These are phyloP conservation scores for Astragalus membranaceus DNA, from an alignment of 306 rosid species.

Conservation along the genomic window DNA sequence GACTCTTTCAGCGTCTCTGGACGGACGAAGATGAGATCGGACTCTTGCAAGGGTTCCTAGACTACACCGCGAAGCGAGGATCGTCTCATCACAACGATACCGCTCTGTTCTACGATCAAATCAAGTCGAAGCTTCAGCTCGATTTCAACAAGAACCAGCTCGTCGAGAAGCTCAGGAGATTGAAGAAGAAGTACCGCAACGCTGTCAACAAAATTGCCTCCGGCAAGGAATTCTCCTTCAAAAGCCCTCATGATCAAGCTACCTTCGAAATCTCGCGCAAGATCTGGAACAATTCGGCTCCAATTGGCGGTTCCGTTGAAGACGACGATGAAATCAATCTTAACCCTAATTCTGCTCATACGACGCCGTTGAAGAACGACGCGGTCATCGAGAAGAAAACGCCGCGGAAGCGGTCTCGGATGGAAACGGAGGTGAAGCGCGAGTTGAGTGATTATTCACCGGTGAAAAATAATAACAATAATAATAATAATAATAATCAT, in stretches of 20 bases:
- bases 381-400: not conserved
- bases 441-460: conserved; percentile 10
- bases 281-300: conserved; percentile 52
- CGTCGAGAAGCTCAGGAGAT: conserved; percentile 69
- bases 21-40: conserved; percentile 69
- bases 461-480: conserved; percentile 16
- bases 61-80: conserved; percentile 42
- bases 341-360: conserved; percentile 19
- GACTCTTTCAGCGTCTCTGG: conserved; percentile 57
- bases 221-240: conserved; percentile 49
- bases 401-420: conserved; percentile 41
- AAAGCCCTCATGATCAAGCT: conserved; percentile 52
- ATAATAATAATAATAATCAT: not conserved
- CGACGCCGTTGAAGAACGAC: conserved; percentile 26
- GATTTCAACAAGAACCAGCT: conserved; percentile 59
- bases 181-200: conserved; percentile 61
- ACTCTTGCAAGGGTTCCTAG: conserved; percentile 57
- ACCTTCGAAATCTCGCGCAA: conserved; percentile 59
- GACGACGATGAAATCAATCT: conserved; percentile 54
- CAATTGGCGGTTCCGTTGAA: conserved; percentile 38
- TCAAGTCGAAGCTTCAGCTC: conserved; percentile 48
- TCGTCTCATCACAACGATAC: conserved; percentile 31
- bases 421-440: conserved; percentile 17
- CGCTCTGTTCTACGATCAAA: conserved; percentile 41
- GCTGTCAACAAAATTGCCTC: conserved; percentile 28